Percentiles rank a stretch among this genome's conserved stretches.
Evolutionary conservation across 2,329 filamentous ascomycete species (phyloP).

Genomic region (Sporothrix globosa): DNA sequence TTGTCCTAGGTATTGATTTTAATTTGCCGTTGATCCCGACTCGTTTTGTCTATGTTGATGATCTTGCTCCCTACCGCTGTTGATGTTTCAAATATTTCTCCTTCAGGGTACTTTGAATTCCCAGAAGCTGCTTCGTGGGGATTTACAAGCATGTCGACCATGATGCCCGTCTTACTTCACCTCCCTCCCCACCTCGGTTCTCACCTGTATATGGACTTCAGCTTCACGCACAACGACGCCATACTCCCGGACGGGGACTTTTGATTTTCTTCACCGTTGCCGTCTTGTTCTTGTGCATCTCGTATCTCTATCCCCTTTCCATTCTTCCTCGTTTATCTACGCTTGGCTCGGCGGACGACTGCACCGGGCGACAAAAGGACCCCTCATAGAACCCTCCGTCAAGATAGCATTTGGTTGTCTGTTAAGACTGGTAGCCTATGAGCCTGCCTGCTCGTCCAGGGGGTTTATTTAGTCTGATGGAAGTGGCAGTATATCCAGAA

Average conservation of each 20-base stretch:
- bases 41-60: neutral
- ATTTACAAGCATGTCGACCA: neutral
- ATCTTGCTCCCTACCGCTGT: neutral
- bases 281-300: neutral
- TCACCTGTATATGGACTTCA: neutral
- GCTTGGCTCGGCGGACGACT: conserved; percentile 4
- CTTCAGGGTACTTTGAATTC: neutral
- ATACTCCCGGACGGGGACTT: neutral
- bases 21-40: neutral
- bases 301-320: neutral
- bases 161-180: neutral
- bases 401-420: neutral
- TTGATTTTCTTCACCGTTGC: conserved; percentile 7
- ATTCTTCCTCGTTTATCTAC: neutral
- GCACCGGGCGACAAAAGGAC: neutral
- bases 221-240: neutral
- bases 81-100: neutral
- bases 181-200: neutral
- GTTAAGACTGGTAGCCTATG: neutral
- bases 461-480: neutral
- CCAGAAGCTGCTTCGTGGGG: neutral
- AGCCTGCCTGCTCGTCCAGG: neutral
- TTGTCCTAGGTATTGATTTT: neutral
- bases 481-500: neutral
- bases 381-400: neutral